phyloP scores from a whole-genome alignment of 176 grass and related monocot species.

The Rhynchospora tenuis region DNA sequence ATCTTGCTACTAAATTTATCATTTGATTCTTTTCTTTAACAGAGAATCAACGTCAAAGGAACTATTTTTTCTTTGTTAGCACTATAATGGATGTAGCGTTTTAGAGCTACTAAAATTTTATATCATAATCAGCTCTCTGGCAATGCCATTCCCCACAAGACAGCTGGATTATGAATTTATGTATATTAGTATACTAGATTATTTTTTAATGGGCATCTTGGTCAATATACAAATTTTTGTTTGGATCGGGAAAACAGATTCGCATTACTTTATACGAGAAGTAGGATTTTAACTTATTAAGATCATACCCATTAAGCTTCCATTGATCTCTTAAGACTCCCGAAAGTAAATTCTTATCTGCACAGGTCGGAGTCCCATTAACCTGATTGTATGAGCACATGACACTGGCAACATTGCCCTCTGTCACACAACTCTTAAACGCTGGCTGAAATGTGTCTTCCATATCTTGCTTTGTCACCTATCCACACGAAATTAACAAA shows the following conservation, averaged over 20 bases:
- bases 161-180: no score
- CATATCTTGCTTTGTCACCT: constrained; percentile 89
- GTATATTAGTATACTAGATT: not conserved
- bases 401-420: constrained; percentile 77
- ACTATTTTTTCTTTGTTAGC: not conserved
- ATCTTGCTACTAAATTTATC: not conserved
- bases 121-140: not conserved
- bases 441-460: constrained; percentile 86
- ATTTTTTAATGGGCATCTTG: not conserved
- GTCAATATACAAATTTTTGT: not conserved
- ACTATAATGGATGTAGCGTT: not conserved
- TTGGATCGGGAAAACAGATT: not conserved
- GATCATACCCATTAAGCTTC: constrained; percentile 72
- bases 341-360: constrained; percentile 55
- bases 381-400: constrained; percentile 99
- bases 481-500: not conserved
- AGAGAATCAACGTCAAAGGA: not conserved
- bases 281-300: not conserved
- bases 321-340: constrained; percentile 80
- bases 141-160: not conserved
- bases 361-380: constrained; percentile 76
- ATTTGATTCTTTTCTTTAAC: not conserved
- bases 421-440: constrained; percentile 78
- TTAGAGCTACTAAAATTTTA: not conserved
- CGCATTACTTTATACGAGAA: not conserved